Base-by-base conservation (phyloP, 805 yeast species). In the Blastobotrys muscicola region DNA sequence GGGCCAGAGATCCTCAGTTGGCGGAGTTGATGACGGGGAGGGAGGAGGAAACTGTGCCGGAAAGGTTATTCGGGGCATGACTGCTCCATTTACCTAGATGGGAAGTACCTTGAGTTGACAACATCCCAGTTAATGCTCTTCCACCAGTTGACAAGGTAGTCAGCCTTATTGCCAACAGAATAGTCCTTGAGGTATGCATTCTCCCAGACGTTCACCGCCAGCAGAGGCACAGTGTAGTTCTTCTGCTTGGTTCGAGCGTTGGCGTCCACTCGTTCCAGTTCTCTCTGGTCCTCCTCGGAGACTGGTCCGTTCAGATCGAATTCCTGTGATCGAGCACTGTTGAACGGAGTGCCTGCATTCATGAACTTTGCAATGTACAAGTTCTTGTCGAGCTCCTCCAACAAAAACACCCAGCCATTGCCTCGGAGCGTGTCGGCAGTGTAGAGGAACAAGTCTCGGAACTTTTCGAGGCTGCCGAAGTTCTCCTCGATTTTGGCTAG, bases 321-420 rank as follows among this genome's bases (percentile, higher is more conserved):
- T 4, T 73, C 59, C 66, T 85, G 94, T 57, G 80, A 76, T 33
- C 70, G 58, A 33, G 58, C 57, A 71, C 70, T 60, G 39, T 80
- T 75, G 52, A 79, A 80, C 29, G 95, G 94, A 5, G 85, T 72
- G 4, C 97, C 97, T 4, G 89, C 79, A 57, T 85, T 86, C 64
- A 86, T 86, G n/a, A 95, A 82, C 63, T 86, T 83, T 45, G 85
- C 64, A 7, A 92, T 68, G 41, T 76, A 79, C 54, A 92, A 69
- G 29, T 71, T 44, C 51, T 67, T 64, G 42, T 50, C 50, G 8
- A 60, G 60, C 60, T 69, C 62, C 45, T 90, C 94, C 15, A 87
- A 80, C 13, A 92, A 67, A 92, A 97, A 92, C 8, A 89, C 83
- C 63, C 73, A 79, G 2, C 98, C 98, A 61, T 85, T 90, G 41